Percentiles rank a stretch among this genome's conserved stretches.
Conservation (phyloP, 345 rosid genomes). For the Eucalyptus microcorys region DNA sequence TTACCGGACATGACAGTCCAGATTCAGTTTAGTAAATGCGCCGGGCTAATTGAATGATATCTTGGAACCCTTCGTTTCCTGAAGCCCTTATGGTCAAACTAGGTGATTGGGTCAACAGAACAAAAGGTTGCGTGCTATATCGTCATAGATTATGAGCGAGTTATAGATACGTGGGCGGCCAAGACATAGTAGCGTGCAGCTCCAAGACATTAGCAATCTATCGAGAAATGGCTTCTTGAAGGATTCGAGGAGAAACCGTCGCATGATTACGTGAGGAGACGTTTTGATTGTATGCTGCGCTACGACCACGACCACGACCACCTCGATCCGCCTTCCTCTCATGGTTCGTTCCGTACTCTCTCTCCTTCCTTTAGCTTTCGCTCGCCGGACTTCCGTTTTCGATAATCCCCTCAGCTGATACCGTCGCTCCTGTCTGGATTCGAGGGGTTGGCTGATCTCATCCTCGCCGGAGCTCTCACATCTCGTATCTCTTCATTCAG, state of each 20-base stretch:
- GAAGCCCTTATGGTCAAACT: neutral
- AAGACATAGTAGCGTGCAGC: fast-evolving
- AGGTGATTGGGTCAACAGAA: neutral
- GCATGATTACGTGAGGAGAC: neutral
- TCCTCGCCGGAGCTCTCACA: no score
- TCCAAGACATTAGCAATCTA: neutral
- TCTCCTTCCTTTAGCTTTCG: no score
- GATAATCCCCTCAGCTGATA: no score
- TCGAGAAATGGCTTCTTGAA: neutral
- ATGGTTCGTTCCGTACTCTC: no score
- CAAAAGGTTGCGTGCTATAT: neutral
- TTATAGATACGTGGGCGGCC: neutral
- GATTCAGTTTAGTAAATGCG: fast-evolving
- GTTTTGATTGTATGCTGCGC: neutral
- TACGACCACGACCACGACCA: neutral
- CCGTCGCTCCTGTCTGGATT: no score
- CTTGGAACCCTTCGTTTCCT: neutral
- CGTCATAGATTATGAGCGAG: neutral
- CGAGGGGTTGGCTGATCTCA: no score
- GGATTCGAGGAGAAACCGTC: neutral
- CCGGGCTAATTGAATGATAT: neutral
- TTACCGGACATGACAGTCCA: neutral
- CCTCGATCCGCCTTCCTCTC: neutral
- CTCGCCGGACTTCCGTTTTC: no score
- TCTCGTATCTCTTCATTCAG: no score